Evolutionary conservation across 2,329 filamentous ascomycete species (phyloP), one percentile per base, ranked within the genome.

Genomic region (Colletotrichum orchidophilum): DNA sequence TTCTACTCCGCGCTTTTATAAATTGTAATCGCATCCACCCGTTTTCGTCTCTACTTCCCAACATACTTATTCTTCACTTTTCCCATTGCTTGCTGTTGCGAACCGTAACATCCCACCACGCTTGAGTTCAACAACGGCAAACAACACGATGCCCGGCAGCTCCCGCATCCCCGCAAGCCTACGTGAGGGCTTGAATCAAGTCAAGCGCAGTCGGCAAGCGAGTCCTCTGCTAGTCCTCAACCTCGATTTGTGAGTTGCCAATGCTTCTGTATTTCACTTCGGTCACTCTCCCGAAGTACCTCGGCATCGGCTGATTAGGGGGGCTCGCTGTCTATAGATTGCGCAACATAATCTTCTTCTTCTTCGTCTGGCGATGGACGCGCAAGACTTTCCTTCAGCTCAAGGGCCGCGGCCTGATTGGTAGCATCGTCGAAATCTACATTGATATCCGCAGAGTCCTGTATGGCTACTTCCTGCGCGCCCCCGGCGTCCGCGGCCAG

Each of bases 261-360:
- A 69, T 55, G n/a, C 61, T 35, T 58, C 12, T 46, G 13, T 15
- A 49, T 27, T 27, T 13, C 15, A 8, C 57, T 15, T 18, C 26
- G 15, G 33, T 33, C 12, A 26, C 24, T 24, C 24, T 49, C 58
- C 39, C 24, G 49, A 21, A 39, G 49, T 59, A 50, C 29, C 60
- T 61, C 39, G 57, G 58, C 62, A 54, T 49, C 60, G 46, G 69
- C 59, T 72, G 57, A 72, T 11, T 33, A 49, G 33, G 42, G 21
- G 13, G 5, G 15, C 46, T 24, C 68, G 58, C 27, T 29, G 15
- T 12, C 24, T 49, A 21, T 74, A 96, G 94, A 71, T 78, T 97
- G 73, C 93, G 94, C 65, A 97, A 98, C 80, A 86, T 98, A 71
- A 86, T 98, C 76, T 97, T 98, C 81, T 87, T 95, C 78, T 88